phyloP scores from a whole-genome alignment of 2,329 filamentous ascomycete genomes.

The Orbilia quercus region DNA sequence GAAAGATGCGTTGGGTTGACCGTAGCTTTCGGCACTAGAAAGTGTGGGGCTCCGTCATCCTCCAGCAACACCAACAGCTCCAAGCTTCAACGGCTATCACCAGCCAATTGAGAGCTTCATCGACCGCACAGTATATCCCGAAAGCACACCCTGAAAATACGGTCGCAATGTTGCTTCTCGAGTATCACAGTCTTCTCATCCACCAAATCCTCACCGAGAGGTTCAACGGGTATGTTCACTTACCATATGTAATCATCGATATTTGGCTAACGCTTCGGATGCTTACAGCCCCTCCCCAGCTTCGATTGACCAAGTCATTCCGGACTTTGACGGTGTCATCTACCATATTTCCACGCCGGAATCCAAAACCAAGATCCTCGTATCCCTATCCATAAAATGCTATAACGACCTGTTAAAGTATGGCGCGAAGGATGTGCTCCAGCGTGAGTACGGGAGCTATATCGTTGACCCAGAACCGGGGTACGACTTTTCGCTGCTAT shows the following conservation, averaged over 20 bases:
- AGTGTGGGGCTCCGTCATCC: conserved; percentile 38
- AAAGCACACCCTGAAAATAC: background rate
- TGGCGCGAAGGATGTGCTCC: conserved; percentile 88
- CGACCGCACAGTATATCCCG: background rate
- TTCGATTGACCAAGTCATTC: conserved; percentile 97
- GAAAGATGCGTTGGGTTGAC: conserved; percentile 13
- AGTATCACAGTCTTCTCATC: conserved; percentile 98
- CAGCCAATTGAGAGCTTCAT: conserved; percentile 53
- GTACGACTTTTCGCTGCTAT: conserved; percentile 92
- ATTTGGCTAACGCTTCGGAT: conserved; percentile 57
- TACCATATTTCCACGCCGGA: conserved; percentile 99
- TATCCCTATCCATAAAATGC: conserved; percentile 95
- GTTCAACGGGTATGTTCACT: conserved; percentile 76
- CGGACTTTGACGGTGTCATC: conserved; percentile 98
- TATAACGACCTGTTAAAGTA: conserved; percentile 92
- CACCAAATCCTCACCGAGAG: conserved; percentile 95
- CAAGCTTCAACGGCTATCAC: conserved; percentile 47
- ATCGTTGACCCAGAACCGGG: conserved; percentile 87
- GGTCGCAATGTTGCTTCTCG: conserved; percentile 78
- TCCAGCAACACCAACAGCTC: conserved; percentile 32
- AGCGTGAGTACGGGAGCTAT: conserved; percentile 93
- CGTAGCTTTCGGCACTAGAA: conserved; percentile 34
- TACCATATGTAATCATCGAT: conserved; percentile 6
- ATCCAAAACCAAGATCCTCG: conserved; percentile 89
- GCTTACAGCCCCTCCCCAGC: conserved; percentile 77